Conservation (phyloP, 2,329 filamentous ascomycete species). For the Leptographium wingfieldii region DNA sequence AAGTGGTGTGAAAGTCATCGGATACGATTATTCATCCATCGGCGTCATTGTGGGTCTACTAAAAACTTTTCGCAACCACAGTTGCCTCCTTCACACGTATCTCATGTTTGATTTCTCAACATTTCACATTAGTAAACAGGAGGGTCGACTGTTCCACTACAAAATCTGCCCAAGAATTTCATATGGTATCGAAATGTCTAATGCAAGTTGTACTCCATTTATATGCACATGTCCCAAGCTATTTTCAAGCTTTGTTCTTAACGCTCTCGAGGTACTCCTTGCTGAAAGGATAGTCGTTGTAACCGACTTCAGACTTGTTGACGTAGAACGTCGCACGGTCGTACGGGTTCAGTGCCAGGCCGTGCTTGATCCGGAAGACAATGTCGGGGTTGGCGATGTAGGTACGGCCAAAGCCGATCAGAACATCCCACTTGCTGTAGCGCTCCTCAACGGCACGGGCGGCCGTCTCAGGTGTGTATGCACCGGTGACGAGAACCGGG, state of each 20-base stretch:
- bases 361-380: conserved; percentile 24
- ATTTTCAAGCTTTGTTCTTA: background rate
- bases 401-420: conserved; percentile 27
- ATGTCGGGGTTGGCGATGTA: conserved; percentile 34
- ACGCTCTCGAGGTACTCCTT: conserved; percentile 9
- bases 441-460: conserved; percentile 16
- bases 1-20: background rate
- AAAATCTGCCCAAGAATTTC: too few relatives aligned
- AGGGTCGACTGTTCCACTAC: too few relatives aligned
- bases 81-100: too few relatives aligned
- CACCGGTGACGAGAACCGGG: conserved; percentile 20
- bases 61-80: too few relatives aligned
- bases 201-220: background rate
- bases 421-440: conserved; percentile 15
- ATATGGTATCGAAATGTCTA: too few relatives aligned
- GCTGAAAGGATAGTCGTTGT: conserved; percentile 25
- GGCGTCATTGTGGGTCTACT: too few relatives aligned
- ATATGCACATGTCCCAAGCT: background rate
- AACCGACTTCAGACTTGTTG: conserved; percentile 22
- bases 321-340: conserved; percentile 26
- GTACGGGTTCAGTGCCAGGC: conserved; percentile 23
- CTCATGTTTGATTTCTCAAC: too few relatives aligned
- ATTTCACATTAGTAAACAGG: too few relatives aligned
- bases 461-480: conserved; percentile 15
- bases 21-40: background rate